Conservation (phyloP, 768 basidiomycete species). For the Dacryopinax primogenitus region DNA sequence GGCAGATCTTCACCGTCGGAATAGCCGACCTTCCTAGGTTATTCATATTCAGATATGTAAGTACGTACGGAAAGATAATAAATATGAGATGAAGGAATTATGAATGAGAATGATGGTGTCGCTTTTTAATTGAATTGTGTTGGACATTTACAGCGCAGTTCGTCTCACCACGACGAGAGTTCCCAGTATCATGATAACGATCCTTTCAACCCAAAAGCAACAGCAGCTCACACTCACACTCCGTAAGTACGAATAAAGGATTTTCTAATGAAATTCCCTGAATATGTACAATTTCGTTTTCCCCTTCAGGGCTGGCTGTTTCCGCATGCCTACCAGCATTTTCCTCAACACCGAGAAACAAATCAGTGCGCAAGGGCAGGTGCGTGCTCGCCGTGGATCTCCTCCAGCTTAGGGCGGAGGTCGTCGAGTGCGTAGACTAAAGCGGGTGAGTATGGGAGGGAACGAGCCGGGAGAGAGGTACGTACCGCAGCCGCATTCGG, state of each 20-base stretch:
- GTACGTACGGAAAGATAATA: no score
- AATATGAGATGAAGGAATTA: not conserved
- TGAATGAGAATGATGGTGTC: not conserved
- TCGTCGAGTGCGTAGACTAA: not conserved
- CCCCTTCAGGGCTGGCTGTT: not conserved
- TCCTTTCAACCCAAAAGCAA: no score
- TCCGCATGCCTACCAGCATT: no score
- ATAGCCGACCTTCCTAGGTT: not conserved
- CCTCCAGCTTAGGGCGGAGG: not conserved
- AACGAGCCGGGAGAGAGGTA: constrained; percentile 11
- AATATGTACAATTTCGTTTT: constrained; percentile 6
- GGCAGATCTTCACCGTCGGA: not conserved
- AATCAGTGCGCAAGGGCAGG: not conserved
- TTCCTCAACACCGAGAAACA: no score
- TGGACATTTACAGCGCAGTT: no score
- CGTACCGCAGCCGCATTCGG: constrained; percentile 86
- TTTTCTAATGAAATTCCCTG: constrained; percentile 4
- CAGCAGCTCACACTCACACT: no score
- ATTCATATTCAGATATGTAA: no score
- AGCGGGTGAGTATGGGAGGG: not conserved
- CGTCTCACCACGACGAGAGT: no score
- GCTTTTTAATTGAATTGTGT: no score
- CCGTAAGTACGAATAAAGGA: no score
- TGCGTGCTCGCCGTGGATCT: not conserved
- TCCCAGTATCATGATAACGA: no score